Percentiles rank a stretch among this genome's conserved stretches.
Evolutionary conservation across 1,284 basidiomycete genomes (phyloP).

Genomic region (Erythrobasidium hasegawianum): DNA sequence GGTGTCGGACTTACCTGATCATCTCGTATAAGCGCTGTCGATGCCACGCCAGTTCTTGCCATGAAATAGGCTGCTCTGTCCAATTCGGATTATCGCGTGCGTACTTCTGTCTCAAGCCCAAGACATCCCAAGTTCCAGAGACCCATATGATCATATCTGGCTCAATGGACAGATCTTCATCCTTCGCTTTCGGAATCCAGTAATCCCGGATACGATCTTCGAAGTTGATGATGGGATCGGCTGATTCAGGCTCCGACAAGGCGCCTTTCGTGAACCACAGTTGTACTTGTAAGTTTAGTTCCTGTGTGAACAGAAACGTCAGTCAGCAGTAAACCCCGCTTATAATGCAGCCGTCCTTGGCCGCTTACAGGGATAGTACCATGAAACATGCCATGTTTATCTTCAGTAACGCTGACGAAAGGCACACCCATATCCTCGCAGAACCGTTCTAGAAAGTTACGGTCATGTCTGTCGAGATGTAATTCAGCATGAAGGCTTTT

Average conservation of each 20-base stretch:
- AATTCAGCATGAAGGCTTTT: too few relatives aligned
- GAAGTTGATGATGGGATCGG: not conserved
- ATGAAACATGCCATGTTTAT: constrained; percentile 1
- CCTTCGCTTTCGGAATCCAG: not conserved
- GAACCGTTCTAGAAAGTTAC: not conserved
- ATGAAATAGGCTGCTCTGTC: not conserved
- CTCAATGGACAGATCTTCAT: not conserved
- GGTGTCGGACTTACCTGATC: constrained; percentile 6
- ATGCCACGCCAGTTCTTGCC: constrained; percentile 12
- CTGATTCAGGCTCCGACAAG: not conserved
- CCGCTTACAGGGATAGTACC: constrained; percentile 2
- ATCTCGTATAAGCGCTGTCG: not conserved
- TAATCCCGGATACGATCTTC: constrained; percentile 2
- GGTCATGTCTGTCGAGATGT: not conserved
- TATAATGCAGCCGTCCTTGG: too few relatives aligned
- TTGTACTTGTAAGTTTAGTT: constrained; percentile 1
- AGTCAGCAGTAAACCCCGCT: too few relatives aligned
- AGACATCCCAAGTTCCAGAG: constrained; percentile 12
- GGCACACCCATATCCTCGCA: not conserved
- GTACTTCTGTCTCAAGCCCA: not conserved
- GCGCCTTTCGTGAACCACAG: constrained; percentile 19
- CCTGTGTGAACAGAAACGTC: too few relatives aligned
- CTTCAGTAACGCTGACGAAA: not conserved
- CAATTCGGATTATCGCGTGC: not conserved
- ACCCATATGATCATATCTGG: constrained; percentile 19